phyloP scores from a whole-genome alignment of 352 stramenopile species.

The Phytophthora pseudosyringae region DNA sequence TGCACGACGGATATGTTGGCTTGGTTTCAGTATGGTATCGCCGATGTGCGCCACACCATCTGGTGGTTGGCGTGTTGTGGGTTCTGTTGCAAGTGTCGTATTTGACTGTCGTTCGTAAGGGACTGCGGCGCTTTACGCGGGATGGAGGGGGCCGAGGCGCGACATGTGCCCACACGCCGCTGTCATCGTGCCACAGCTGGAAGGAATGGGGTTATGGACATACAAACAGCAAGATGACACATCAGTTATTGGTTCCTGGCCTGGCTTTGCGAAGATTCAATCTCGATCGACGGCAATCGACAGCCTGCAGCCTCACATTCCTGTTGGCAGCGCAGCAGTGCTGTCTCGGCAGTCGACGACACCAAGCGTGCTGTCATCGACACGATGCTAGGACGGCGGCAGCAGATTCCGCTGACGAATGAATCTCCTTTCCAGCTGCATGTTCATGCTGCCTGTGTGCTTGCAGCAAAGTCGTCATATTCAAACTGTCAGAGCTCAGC shows the following conservation, averaged over 20 bases:
- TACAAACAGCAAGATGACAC: constrained; percentile 12
- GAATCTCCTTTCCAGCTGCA: no score
- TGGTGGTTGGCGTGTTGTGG: constrained; percentile 8
- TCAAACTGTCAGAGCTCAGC: no score
- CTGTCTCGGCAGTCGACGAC: no score
- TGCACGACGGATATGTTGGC: constrained; percentile 26
- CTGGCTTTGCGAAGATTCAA: constrained; percentile 5
- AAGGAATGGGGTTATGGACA: neutral
- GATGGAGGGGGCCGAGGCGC: constrained; percentile 5
- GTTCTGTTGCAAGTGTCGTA: constrained; percentile 20
- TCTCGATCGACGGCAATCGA: neutral
- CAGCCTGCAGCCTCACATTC: no score
- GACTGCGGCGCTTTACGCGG: constrained; percentile 3
- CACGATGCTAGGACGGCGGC: no score
- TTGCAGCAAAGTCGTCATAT: no score
- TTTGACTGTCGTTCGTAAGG: neutral
- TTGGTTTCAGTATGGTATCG: constrained; percentile 21
- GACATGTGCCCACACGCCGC: constrained; percentile 16
- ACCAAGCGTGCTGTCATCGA: no score
- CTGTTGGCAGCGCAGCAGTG: no score
- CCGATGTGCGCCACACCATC: constrained; percentile 9
- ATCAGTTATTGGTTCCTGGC: neutral
- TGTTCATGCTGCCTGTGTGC: no score
- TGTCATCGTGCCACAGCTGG: neutral
- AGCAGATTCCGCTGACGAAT: no score